These are phyloP conservation scores for Monilinia fructicola DNA, from an alignment of 2,329 filamentous ascomycete species.

Conservation along the genomic window DNA sequence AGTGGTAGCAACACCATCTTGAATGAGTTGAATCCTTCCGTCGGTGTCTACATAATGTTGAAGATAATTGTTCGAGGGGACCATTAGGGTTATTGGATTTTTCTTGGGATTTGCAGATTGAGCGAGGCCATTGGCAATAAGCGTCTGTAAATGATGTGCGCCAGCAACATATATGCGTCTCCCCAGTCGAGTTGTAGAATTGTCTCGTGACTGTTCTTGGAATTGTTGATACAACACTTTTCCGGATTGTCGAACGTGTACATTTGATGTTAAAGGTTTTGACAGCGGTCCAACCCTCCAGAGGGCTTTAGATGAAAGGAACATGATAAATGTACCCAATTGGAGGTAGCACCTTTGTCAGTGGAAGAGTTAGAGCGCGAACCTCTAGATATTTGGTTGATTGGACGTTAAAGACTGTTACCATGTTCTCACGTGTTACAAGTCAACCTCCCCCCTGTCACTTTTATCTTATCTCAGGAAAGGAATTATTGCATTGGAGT, in stretches of 20 bases:
- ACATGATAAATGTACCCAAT: slow-evolving; percentile 2
- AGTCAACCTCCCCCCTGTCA: neutral
- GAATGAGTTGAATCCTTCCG: slow-evolving; percentile 1
- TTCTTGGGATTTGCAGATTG: neutral
- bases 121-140: slow-evolving; percentile 8
- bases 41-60: slow-evolving; percentile 5
- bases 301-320: neutral
- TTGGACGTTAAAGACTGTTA: neutral
- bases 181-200: neutral
- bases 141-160: neutral
- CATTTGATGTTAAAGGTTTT: neutral
- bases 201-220: slow-evolving; percentile 5
- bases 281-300: slow-evolving; percentile 6
- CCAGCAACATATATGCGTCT: slow-evolving; percentile 5
- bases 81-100: slow-evolving; percentile 13
- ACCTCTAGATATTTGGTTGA: neutral
- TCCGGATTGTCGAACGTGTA: slow-evolving; percentile 1
- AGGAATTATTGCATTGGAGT: no score
- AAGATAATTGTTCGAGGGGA: slow-evolving; percentile 1
- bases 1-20: neutral
- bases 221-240: neutral
- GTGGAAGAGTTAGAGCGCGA: neutral
- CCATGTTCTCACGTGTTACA: no score
- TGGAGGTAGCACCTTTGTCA: neutral
- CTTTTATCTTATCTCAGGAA: no score